These are phyloP conservation scores for Fusarium azukiicola DNA, from an alignment of 2,329 filamentous ascomycete genomes.

Conservation along the genomic window DNA sequence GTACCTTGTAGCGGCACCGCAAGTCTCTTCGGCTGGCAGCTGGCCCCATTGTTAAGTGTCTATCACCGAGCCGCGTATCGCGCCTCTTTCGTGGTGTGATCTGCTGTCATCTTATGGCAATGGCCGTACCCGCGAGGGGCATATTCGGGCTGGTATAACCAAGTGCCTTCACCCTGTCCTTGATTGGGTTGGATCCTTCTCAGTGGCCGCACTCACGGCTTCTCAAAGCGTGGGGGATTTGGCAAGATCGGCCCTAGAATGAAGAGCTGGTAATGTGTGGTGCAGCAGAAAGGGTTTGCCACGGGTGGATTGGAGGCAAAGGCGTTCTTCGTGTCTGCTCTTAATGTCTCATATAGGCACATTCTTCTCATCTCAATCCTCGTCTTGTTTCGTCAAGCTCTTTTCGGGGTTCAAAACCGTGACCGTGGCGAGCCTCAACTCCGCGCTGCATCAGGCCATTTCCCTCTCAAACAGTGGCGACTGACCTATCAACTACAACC, in stretches of 20 bases:
- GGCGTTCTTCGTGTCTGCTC: neutral
- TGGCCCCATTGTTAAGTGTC: neutral
- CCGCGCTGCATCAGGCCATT: neutral
- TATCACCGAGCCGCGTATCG: neutral
- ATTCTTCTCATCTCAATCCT: neutral
- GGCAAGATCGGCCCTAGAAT: neutral
- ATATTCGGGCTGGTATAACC: neutral
- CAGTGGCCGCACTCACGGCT: neutral
- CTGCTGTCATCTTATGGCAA: neutral
- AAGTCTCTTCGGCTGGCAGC: neutral
- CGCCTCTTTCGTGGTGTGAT: neutral
- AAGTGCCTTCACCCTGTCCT: neutral
- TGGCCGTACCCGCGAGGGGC: neutral
- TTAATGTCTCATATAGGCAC: conserved; percentile 13
- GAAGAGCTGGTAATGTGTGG: neutral
- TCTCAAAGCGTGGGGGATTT: conserved; percentile 10
- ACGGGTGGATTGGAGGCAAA: conserved; percentile 8
- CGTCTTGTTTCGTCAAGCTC: neutral
- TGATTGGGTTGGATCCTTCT: conserved; percentile 10
- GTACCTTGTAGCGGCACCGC: conserved; percentile 8
- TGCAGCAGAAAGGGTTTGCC: neutral
- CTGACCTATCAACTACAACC: neutral
- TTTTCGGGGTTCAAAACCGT: neutral
- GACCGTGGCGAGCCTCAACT: neutral
- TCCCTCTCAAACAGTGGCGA: neutral